A percentile compares a stretch with the other conserved stretches of the same genome.
Evolutionary conservation across 768 basidiomycete species (phyloP).

Genomic region (Lentinula edodes): DNA sequence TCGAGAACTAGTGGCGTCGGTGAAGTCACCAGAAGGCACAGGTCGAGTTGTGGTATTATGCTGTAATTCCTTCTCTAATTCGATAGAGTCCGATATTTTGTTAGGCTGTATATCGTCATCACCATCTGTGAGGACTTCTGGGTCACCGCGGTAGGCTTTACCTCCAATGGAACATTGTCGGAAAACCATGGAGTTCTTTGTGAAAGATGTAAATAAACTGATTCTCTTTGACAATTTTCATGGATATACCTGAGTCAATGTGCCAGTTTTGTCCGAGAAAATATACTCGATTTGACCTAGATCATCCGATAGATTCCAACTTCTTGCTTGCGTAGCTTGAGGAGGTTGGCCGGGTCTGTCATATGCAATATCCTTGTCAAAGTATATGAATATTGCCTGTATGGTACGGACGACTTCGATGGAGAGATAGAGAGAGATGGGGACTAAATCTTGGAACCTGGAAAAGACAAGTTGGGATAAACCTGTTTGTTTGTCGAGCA

Average conservation of each 20-base stretch:
- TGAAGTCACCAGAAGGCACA: not conserved
- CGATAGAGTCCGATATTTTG: not conserved
- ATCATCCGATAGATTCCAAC: constrained; percentile 96
- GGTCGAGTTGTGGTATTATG: not conserved
- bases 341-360: constrained; percentile 43
- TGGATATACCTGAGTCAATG: constrained; percentile 69
- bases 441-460: constrained; percentile 74
- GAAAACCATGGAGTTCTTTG: constrained; percentile 89
- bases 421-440: constrained; percentile 79
- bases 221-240: not conserved
- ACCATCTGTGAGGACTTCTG: constrained; percentile 6
- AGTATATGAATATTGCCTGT: constrained; percentile 76
- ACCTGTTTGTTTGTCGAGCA: too few species aligned
- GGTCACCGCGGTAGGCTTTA: constrained; percentile 73
- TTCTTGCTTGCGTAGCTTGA: constrained; percentile 76
- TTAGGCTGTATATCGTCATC: not conserved
- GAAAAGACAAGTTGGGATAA: not conserved
- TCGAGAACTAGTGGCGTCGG: not conserved
- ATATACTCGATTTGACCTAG: constrained; percentile 98
- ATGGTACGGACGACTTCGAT: constrained; percentile 68
- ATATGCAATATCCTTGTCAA: constrained; percentile 75
- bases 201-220: constrained; percentile 5
- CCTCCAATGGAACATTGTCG: constrained; percentile 89
- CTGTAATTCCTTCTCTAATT: not conserved
- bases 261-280: constrained; percentile 98